Evolutionary conservation across 352 stramenopile genomes (phyloP), one percentile per base, ranked within the genome.

Genomic region (Globisporangium camurandrum): DNA sequence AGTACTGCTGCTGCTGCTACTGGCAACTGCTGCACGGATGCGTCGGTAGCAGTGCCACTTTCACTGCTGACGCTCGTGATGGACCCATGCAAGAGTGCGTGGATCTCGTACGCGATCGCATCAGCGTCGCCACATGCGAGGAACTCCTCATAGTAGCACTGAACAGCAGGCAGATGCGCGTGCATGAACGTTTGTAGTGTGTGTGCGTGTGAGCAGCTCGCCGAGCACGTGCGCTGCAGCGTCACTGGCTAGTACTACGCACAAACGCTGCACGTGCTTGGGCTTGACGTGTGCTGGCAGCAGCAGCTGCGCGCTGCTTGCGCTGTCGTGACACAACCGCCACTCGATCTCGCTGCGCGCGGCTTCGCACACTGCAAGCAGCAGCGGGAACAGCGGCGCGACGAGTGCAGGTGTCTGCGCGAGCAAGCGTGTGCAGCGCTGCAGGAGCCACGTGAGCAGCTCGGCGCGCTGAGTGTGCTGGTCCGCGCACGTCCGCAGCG

Each of bases 271-370:
- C 46, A 75, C 61, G 20, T 87, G 67, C 31, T 85, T 85, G 4
- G 49, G 2, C 24, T 87, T 87, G 24, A 81, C 47, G 23, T 73
- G 59, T 10, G 36, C 60, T 1, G 70, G 75, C 20, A 75, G 59
- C 8, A 85, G 61, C 14, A 62, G 46, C 11, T 57, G 23, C 56
- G n/a, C n/a, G 46, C 37, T 4, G 19, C 26, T 10, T 54, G 41
- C 30, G 24, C 36, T 37, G 10, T 45, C 37, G 37, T 87, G 75
- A 20, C 54, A 52, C n/a, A 81, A 53, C 5, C 63, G 22, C 75
- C 75, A 87, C 24, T 83, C 62, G n/a, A 77, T 33, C 27, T 88
- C 76, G 37, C 69, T 64, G n/a, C 56, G 51, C 4, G 62, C 64
- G 17, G 71, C 37, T 2, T 63, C 43, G 10, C 69, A 41, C 0